phyloP scores from a whole-genome alignment of 2,329 filamentous ascomycete genomes.

The Graphilbum ipis-grandicollis region DNA sequence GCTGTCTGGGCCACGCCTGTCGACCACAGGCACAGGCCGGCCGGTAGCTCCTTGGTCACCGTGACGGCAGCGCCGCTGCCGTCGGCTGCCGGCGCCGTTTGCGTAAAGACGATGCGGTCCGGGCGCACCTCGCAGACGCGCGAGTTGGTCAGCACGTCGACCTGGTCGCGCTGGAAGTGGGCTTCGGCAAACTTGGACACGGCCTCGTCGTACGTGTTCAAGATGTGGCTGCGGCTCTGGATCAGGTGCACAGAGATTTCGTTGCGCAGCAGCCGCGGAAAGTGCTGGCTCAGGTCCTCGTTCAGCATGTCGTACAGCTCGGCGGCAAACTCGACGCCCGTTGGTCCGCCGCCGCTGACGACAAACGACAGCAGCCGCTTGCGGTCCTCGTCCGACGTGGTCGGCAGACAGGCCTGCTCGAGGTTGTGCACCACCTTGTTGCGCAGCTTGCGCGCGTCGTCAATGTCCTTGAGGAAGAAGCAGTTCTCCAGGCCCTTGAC shows the following conservation, averaged over 20 bases:
- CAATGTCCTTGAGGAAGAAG: slow-evolving; percentile 88
- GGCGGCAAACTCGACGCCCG: slow-evolving; percentile 92
- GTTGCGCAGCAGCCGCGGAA: slow-evolving; percentile 81
- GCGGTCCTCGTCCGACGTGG: slow-evolving; percentile 75
- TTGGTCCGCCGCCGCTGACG: slow-evolving; percentile 87
- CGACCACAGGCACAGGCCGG: slow-evolving; percentile 95
- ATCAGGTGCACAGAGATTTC: slow-evolving; percentile 97
- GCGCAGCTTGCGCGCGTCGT: slow-evolving; percentile 76
- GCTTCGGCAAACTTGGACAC: slow-evolving; percentile 85
- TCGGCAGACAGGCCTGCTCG: slow-evolving; percentile 82
- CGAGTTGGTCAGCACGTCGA: slow-evolving; percentile 83
- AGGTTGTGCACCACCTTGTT: slow-evolving; percentile 81
- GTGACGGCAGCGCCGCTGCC: slow-evolving; percentile 46
- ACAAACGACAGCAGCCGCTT: slow-evolving; percentile 83
- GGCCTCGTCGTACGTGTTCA: slow-evolving; percentile 96
- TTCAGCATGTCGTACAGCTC: slow-evolving; percentile 94
- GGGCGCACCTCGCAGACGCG: slow-evolving; percentile 74
- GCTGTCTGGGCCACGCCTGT: slow-evolving; percentile 82
- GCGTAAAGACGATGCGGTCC: slow-evolving; percentile 78
- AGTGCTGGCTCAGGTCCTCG: slow-evolving; percentile 71
- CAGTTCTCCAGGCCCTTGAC: slow-evolving; percentile 90
- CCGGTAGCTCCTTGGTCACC: slow-evolving; percentile 82
- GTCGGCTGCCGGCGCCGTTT: too few species aligned
- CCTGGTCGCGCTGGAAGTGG: slow-evolving; percentile 76
- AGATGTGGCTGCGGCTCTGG: slow-evolving; percentile 81